A percentile compares a stretch with the other conserved stretches of the same genome.
Conservation (phyloP, 257 asterid species). For the Phtheirospermum japonicum region DNA sequence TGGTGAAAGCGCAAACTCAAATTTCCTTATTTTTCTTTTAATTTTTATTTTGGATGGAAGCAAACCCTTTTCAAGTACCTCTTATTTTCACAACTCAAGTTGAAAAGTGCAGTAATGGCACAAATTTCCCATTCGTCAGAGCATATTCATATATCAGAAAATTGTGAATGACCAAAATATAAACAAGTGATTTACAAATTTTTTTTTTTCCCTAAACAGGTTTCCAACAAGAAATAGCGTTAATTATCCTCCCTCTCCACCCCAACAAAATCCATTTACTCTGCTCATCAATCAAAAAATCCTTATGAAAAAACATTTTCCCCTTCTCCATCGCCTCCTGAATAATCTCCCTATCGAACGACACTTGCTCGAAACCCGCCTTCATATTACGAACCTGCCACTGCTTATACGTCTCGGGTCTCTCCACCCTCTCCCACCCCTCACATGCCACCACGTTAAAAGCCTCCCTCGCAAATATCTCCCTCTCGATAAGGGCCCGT, state of each 20-base stretch:
- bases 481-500: constrained; percentile 48
- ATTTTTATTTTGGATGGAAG: too few relatives aligned
- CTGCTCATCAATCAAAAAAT: constrained; percentile 60
- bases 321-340: constrained; percentile 39
- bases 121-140: too few relatives aligned
- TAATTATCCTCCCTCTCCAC: constrained; percentile 67
- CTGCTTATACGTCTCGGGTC: constrained; percentile 69
- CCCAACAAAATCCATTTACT: constrained; percentile 60
- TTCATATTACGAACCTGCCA: constrained; percentile 53
- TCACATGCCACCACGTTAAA: constrained; percentile 70
- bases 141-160: too few relatives aligned
- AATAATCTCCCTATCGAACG: constrained; percentile 37
- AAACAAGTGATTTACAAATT: neutral
- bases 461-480: constrained; percentile 52
- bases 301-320: constrained; percentile 48
- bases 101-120: too few relatives aligned
- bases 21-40: too few relatives aligned
- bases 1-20: too few relatives aligned
- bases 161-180: too few relatives aligned
- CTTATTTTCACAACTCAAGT: too few relatives aligned
- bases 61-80: too few relatives aligned
- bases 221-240: constrained; percentile 59
- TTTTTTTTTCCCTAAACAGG: constrained; percentile 33
- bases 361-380: constrained; percentile 50
- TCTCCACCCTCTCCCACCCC: constrained; percentile 64